Base-by-base conservation (phyloP, 371 early-diverging fungal species). In the Apophysomyces sp. region DNA sequence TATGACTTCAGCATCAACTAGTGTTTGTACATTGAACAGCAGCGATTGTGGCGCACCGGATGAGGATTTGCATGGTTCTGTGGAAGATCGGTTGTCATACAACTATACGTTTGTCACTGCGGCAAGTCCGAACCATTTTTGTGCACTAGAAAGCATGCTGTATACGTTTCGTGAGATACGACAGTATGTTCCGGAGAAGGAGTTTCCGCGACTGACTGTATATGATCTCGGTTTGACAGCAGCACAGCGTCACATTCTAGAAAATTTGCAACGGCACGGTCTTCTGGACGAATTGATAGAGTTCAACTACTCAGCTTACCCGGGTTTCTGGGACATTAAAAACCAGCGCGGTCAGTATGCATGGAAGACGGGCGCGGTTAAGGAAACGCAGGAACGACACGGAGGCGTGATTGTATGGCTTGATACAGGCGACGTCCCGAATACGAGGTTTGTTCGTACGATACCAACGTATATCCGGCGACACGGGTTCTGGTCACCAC, bases 281-380 rank as follows among this genome's bases (percentile, higher is more conserved):
- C 77, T 44, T 54, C 68, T 81, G 39, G 78, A 78, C 41, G 74
- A 81, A 11, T 65, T 77, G 31, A 57, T 68, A 15, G 54, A 55
- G 18, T 81, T 84, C 52, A 62, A 84, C 40, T 84, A 73, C 34
- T 31, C 69, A 0, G 60, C 58, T 18, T 84, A 84, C 53, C 85
- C 85, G 0, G 30, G 32, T 30, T 84, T 84, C 58, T 84, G 85
- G 85, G 60, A 84, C 49, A 73, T 85, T 37, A 60, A 39, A 8
- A 51, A 66, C 8, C 62, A 65, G 11, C 74, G 80, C n/a, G 85
- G 85, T 32, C 76, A 85, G 61, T 84, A 84, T 51, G 85, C 78
- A 12, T 84, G 85, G 85, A 84, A 84, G 62, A 68, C 77, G 7
- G 85, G 85, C n/a, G 77, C 78, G 16, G 71, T 85, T 61, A 75